Conservation (phyloP, 106 monocot species). For the Allium sativum region DNA sequence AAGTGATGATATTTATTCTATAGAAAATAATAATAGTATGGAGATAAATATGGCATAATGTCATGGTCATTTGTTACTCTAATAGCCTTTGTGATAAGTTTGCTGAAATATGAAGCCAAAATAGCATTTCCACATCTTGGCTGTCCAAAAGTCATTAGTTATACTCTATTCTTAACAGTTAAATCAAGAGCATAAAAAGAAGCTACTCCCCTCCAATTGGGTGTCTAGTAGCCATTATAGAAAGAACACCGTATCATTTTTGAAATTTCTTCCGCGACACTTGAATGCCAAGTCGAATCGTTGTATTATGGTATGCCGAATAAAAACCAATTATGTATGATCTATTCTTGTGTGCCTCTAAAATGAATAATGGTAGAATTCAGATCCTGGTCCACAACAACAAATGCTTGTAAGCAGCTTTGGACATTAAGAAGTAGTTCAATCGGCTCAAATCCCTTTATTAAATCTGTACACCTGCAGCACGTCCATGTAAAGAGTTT, state of each 20-base stretch:
- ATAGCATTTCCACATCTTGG: constrained; percentile 85
- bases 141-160: constrained; percentile 92
- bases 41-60: constrained; percentile 90
- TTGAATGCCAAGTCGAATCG: constrained; percentile 43
- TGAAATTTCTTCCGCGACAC: constrained; percentile 39
- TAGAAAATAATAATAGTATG: constrained; percentile 71
- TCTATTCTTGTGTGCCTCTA: constrained; percentile 87
- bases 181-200: constrained; percentile 95
- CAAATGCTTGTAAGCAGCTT: constrained; percentile 94
- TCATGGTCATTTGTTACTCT: constrained; percentile 71
- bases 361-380: constrained; percentile 65
- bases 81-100: constrained; percentile 48
- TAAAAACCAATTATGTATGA: constrained; percentile 90
- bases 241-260: constrained; percentile 54
- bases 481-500: constrained; percentile 84
- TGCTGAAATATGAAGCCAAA: constrained; percentile 70
- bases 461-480: constrained; percentile 58
- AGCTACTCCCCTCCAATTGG: constrained; percentile 98
- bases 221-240: constrained; percentile 69
- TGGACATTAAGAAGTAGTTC: constrained; percentile 84
- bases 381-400: constrained; percentile 55
- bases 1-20: constrained; percentile 93
- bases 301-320: constrained; percentile 91
- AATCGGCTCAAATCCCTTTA: constrained; percentile 72
- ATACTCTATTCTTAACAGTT: constrained; percentile 55